Evolutionary conservation across 768 basidiomycete genomes (phyloP).

Genomic region (Suillus sp.): DNA sequence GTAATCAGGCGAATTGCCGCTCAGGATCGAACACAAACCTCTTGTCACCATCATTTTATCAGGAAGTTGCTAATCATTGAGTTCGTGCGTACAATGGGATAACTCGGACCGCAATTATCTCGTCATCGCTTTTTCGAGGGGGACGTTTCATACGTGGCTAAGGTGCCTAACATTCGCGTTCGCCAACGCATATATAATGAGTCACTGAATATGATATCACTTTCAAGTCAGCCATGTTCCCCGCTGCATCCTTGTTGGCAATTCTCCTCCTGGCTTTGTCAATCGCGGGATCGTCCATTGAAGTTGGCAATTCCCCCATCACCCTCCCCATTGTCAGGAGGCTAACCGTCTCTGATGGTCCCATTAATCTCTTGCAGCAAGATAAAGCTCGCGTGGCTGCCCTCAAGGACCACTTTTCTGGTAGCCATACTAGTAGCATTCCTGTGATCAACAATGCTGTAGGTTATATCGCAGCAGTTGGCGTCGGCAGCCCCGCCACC

Average conservation of each 20-base stretch:
- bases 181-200: neutral
- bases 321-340: constrained; percentile 54
- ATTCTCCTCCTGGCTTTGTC: constrained; percentile 48
- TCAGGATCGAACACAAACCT: neutral
- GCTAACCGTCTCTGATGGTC: constrained; percentile 48
- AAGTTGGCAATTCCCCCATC: constrained; percentile 41
- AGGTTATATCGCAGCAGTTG: constrained; percentile 40
- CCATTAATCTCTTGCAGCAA: constrained; percentile 48
- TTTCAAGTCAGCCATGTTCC: constrained; percentile 36
- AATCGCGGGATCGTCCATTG: constrained; percentile 45
- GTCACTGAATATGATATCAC: no score
- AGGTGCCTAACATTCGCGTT: neutral
- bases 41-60: neutral
- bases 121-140: neutral
- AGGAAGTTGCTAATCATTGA: neutral
- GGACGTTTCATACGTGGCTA: neutral
- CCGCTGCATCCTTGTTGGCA: constrained; percentile 42
- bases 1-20: neutral
- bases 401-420: neutral
- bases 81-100: neutral
- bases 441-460: constrained; percentile 44
- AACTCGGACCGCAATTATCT: neutral
- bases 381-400: constrained; percentile 52
- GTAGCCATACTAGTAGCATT: constrained; percentile 25
- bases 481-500: constrained; percentile 57